Evolutionary conservation across 306 rosid species (phyloP), one percentile per base, ranked within the genome.

Genomic region (Nissolia schottii): DNA sequence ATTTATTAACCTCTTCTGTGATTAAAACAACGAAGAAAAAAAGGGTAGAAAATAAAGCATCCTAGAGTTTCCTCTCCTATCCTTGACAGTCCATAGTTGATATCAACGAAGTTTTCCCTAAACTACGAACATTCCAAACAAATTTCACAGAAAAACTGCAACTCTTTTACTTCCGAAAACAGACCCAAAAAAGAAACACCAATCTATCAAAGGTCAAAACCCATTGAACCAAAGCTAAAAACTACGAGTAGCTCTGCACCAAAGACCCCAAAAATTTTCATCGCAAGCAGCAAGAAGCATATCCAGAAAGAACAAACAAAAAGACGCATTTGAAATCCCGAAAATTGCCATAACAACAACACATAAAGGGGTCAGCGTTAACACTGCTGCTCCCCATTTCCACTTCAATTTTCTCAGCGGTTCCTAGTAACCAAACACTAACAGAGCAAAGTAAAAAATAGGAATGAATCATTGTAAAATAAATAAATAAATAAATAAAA

Each of bases 391-490:
- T 38, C 4, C 4, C 8, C 29, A 2, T 16, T 24, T 27, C 1
- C 1, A 0, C 13, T 60, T 61, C 12, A 6, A 24, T 53, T 54
- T 55, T 70, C 60, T 7, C 3, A 51, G 71, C 38, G 35, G 35
- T 75, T 77, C 40, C 20, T 64, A 55, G 27, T 35, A 71, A 53
- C 46, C 56, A 69, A 75, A 68, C 38, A 51, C 20, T 1, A n/a
- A 13, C 11, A 20, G 24, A 16, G 53, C 3, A 43, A 43, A 43
- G 16, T 43, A 3, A n/a, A n/a, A 13, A 1, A 3, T 3, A 31
- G 35, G 3, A 25, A 58, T 2, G 23, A 57, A 29, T 11, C 13
- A 6, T n/a, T n/a, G n/a, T n/a, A n/a, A 6, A 19, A 14, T 20
- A 49, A 1, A 29, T 7, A 59, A 59, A 37, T 6, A 79, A 37